These are phyloP conservation scores for Ceratobasidium sp. DNA, from an alignment of 1,284 basidiomycete genomes.

Conservation along the genomic window DNA sequence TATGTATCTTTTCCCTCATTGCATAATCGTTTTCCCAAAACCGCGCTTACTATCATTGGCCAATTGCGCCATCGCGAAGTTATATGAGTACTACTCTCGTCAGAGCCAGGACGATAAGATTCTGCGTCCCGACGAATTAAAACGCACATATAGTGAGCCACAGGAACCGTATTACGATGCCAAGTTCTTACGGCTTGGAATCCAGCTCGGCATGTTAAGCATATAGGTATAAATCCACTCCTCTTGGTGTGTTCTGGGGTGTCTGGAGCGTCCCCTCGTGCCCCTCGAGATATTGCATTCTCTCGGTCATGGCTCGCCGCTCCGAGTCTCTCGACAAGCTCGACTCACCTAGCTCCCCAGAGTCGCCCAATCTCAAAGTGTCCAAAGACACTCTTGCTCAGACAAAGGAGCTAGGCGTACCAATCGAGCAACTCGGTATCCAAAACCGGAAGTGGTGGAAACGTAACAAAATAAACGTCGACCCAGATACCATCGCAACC, in stretches of 20 bases:
- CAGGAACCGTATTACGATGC: not conserved
- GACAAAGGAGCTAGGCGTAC: conserved; percentile 11
- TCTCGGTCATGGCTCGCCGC: not conserved
- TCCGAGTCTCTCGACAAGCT: not conserved
- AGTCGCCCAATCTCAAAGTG: not conserved
- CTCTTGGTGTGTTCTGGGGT: not conserved
- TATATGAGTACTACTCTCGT: not conserved
- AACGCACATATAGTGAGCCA: not conserved
- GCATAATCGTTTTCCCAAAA: not conserved
- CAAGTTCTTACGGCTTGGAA: not conserved
- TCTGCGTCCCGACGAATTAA: not conserved
- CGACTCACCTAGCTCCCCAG: not conserved
- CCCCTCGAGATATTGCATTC: not conserved
- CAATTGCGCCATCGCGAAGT: conserved; percentile 37
- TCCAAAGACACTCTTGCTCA: conserved; percentile 15
- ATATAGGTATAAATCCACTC: conserved; percentile 6
- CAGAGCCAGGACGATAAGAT: not conserved
- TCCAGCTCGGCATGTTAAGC: conserved; percentile 7
- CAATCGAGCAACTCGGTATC: not conserved
- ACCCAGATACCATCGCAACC: conserved; percentile 58
- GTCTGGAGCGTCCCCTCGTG: not conserved
- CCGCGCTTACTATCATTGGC: not conserved
- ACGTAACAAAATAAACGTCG: conserved; percentile 41
- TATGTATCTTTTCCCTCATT: not conserved
- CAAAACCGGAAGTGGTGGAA: conserved; percentile 24